phyloP scores from a whole-genome alignment of 768 basidiomycete species.

The Termitomyces sp. region DNA sequence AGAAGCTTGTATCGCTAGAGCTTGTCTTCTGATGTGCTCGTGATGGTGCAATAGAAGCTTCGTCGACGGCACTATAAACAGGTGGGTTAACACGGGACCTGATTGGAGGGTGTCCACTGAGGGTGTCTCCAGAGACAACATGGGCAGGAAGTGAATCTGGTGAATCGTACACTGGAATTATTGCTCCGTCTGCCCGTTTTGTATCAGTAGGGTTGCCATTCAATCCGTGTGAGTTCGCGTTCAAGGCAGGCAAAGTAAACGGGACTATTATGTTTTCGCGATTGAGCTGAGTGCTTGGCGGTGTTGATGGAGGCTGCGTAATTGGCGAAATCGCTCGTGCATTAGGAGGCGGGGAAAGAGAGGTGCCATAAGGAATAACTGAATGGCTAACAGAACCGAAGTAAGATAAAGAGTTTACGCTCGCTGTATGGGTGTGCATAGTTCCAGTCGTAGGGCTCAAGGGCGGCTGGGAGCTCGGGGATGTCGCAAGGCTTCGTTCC shows the following conservation, averaged over 20 bases:
- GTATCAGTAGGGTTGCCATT: slow-evolving; percentile 15
- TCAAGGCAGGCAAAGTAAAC: slow-evolving; percentile 19
- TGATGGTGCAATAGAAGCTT: slow-evolving; percentile 11
- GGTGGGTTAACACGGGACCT: slow-evolving; percentile 30
- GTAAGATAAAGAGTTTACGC: slow-evolving; percentile 26
- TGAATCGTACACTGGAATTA: slow-evolving; percentile 24
- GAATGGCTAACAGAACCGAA: slow-evolving; percentile 20
- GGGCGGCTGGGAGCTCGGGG: slow-evolving; percentile 17
- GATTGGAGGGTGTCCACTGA: neutral
- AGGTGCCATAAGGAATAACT: slow-evolving; percentile 10
- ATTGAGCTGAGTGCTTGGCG: slow-evolving; percentile 7
- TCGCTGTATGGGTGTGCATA: slow-evolving; percentile 26
- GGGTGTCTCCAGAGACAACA: slow-evolving; percentile 11
- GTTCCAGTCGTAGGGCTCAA: slow-evolving; percentile 21
- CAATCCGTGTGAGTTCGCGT: neutral
- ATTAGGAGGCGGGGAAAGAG: slow-evolving; percentile 12
- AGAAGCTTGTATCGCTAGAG: slow-evolving; percentile 26
- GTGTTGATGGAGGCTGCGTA: slow-evolving; percentile 5
- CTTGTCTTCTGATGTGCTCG: slow-evolving; percentile 18
- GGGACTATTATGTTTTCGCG: slow-evolving; percentile 31
- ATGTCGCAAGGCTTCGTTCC: slow-evolving; percentile 17
- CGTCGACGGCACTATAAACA: slow-evolving; percentile 25
- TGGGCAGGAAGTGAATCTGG: slow-evolving; percentile 22
- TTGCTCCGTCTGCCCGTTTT: slow-evolving; percentile 25
- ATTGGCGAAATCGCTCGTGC: slow-evolving; percentile 8